Percentiles rank a stretch among this genome's conserved stretches.
phyloP scores from a whole-genome alignment of 176 grass and related monocot species.

The Elymus sibiricus region DNA sequence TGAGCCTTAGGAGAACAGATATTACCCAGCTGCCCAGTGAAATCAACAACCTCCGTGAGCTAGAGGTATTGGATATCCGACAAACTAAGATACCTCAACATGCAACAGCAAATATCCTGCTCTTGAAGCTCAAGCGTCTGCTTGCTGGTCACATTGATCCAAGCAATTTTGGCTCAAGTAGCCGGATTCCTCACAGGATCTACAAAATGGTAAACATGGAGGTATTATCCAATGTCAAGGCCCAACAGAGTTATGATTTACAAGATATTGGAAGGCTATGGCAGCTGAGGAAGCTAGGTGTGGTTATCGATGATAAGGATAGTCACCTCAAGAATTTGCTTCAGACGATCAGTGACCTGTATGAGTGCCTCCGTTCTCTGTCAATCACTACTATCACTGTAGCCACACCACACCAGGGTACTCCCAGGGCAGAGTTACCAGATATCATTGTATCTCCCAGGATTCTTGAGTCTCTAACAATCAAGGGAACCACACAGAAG shows the following conservation, averaged over 20 bases:
- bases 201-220: slow-evolving; percentile 6
- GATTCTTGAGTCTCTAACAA: slow-evolving; percentile 18
- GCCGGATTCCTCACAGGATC: background rate
- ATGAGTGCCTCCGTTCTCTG: background rate
- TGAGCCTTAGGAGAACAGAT: slow-evolving; percentile 17
- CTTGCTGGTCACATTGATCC: background rate
- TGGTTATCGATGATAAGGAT: too few relatives aligned
- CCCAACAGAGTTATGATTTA: too few relatives aligned
- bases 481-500: background rate
- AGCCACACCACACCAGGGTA: accelerated
- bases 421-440: background rate
- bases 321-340: too few relatives aligned
- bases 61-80: slow-evolving; percentile 38
- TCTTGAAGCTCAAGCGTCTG: slow-evolving; percentile 27
- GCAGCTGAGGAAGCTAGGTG: too few relatives aligned
- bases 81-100: background rate
- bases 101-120: background rate
- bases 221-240: background rate
- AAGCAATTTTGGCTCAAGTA: background rate
- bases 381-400: background rate
- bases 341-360: too few relatives aligned
- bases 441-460: background rate
- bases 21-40: background rate
- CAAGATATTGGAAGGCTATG: too few relatives aligned
- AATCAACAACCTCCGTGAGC: slow-evolving; percentile 26